These are phyloP conservation scores for Pseudisothecium myosuroides DNA, from an alignment of 225 moss, liverwort and hornwort genomes.

Conservation along the genomic window DNA sequence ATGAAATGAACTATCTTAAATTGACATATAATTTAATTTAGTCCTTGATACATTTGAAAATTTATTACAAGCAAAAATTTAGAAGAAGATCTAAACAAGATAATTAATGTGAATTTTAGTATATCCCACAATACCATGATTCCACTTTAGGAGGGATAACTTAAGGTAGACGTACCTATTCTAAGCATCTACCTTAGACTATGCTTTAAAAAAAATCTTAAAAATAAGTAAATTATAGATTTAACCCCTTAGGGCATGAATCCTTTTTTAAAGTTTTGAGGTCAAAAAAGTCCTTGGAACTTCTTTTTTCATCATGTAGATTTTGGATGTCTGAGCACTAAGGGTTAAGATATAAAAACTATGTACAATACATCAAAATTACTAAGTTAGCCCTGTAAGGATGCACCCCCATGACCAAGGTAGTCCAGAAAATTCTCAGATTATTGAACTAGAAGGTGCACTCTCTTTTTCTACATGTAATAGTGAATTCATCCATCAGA, in stretches of 20 bases:
- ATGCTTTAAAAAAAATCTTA: background rate
- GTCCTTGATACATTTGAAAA: background rate
- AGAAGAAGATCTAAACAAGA: background rate
- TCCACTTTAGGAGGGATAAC: fast-evolving
- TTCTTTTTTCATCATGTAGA: no score
- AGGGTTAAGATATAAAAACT: no score
- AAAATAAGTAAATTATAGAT: background rate
- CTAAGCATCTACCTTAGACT: fast-evolving
- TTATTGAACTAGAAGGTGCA: no score
- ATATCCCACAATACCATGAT: fast-evolving
- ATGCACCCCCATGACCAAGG: no score
- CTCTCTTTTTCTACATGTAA: no score
- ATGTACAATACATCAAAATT: background rate
- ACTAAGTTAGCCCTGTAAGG: no score
- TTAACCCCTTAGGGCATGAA: background rate
- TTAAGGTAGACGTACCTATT: background rate
- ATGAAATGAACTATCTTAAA: background rate
- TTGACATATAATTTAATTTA: no score
- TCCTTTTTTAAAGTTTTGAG: no score
- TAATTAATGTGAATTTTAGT: background rate
- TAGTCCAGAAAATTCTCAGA: no score
- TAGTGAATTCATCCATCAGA: no score
- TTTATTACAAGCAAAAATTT: background rate
- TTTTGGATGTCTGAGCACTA: no score
- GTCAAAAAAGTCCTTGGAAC: no score